These are phyloP conservation scores for Porphyrellus cyaneotinctus DNA, from an alignment of 768 basidiomycete species.

Conservation along the genomic window DNA sequence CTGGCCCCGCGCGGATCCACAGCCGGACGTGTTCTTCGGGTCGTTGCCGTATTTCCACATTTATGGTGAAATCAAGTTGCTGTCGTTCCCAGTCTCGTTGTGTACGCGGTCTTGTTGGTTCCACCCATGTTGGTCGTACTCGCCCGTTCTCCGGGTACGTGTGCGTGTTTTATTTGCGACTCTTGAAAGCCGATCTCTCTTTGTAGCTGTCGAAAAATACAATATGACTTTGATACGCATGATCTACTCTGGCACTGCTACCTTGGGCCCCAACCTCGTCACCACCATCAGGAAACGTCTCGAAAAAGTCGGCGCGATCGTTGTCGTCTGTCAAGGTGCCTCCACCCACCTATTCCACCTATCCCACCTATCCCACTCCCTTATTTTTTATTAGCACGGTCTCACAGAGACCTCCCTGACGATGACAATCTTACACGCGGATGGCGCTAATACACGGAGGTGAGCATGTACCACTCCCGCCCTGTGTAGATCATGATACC, in stretches of 20 bases:
- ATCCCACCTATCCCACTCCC: neutral
- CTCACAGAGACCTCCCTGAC: constrained; percentile 82
- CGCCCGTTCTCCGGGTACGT: constrained; percentile 61
- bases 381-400: constrained; percentile 47
- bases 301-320: constrained; percentile 38
- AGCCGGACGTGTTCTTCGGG: constrained; percentile 51
- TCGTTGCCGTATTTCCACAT: constrained; percentile 61
- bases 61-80: constrained; percentile 56
- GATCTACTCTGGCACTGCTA: constrained; percentile 77
- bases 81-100: constrained; percentile 51
- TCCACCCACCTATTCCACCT: neutral
- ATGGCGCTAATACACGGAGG: constrained; percentile 45
- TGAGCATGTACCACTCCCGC: neutral
- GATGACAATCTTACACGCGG: constrained; percentile 49
- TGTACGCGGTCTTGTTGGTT: constrained; percentile 57
- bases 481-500: neutral
- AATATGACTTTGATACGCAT: constrained; percentile 56
- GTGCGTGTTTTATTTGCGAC: neutral
- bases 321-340: constrained; percentile 51
- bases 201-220: constrained; percentile 58
- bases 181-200: neutral
- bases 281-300: constrained; percentile 41
- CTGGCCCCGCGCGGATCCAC: constrained; percentile 33
- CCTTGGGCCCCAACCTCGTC: constrained; percentile 62
- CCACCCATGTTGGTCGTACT: constrained; percentile 84